Evolutionary conservation across 2,329 filamentous ascomycete genomes (phyloP), one percentile per base, ranked within the genome.

Genomic region (Epichloe hybrida): DNA sequence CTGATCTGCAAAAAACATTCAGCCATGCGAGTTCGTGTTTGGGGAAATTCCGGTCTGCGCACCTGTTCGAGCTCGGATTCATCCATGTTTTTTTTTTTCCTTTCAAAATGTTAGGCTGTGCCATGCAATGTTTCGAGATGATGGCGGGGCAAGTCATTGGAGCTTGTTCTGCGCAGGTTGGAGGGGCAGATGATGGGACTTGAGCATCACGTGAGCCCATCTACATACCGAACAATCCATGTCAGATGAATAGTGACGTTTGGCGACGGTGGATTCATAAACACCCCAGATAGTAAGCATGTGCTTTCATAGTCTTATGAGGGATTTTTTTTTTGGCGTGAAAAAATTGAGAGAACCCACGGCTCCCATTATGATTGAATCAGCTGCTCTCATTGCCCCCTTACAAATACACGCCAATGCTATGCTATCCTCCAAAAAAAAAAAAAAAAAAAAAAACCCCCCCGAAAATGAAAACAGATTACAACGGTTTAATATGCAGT

Each of bases 1-100:
- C 91, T 78, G 65, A 97, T 96, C 85, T 95, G 62, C 13, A 5
- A 20, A 17, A 17, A 17, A 17, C 17, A 17, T 17, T 58, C 7
- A 58, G 48, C 35, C 4, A n/a, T 4, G 31, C n/a, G 15, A 5
- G 9, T 15, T 41, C 11, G 15, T 5, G 5, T 12, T 2, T 5
- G 4, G 35, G 2, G 0, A 8, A 13, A 21, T 27, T 4, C 3
- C 9, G 8, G 41, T 11, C 4, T 13, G 15, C 31, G 36, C 54
- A 69, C 69, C 62, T 69, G 66, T 21, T 71, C 69, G 45, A 72
- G 62, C 56, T 72, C 69, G 39, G 69, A 66, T 55, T 72, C 70
- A 56, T 70, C 70, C 70, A 72, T 72, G 41, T 53, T 59, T 2
- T 8, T 8, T 27, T 27, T 23, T 23, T 23, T 23, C 3, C 2